Conservation (phyloP, 2,329 filamentous ascomycete species). For the Drechslera avenae region DNA sequence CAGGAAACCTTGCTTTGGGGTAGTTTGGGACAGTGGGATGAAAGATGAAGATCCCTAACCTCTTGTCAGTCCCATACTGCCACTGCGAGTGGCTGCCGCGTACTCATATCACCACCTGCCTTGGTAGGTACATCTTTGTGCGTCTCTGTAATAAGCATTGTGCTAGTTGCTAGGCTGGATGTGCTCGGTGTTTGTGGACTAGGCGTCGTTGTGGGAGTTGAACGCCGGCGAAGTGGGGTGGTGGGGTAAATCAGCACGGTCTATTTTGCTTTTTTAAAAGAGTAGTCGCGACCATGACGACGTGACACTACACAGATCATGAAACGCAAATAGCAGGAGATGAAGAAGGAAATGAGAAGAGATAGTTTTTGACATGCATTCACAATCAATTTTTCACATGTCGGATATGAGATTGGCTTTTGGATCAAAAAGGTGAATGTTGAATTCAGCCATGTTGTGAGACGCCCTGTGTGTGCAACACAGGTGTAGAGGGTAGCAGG, state of each 20-base stretch:
- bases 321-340: neutral
- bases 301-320: neutral
- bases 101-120: constrained; percentile 65
- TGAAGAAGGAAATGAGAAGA: no score
- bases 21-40: constrained; percentile 85
- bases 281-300: neutral
- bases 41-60: constrained; percentile 82
- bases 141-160: constrained; percentile 65
- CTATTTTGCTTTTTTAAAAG: constrained; percentile 6
- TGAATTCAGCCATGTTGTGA: no score
- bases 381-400: no score
- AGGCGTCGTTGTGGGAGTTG: constrained; percentile 2
- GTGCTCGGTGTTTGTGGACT: constrained; percentile 4
- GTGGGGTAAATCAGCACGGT: constrained; percentile 22
- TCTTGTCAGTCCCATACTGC: constrained; percentile 5
- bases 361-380: no score
- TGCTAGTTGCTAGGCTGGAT: constrained; percentile 3
- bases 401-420: no score
- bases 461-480: no score
- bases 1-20: constrained; percentile 86
- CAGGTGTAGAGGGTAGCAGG: no score
- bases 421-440: no score
- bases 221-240: constrained; percentile 17
- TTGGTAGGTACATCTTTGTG: constrained; percentile 65
- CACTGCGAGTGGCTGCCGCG: constrained; percentile 2